phyloP scores from a whole-genome alignment of 2,329 filamentous ascomycete genomes.

The Xylaria sp. region DNA sequence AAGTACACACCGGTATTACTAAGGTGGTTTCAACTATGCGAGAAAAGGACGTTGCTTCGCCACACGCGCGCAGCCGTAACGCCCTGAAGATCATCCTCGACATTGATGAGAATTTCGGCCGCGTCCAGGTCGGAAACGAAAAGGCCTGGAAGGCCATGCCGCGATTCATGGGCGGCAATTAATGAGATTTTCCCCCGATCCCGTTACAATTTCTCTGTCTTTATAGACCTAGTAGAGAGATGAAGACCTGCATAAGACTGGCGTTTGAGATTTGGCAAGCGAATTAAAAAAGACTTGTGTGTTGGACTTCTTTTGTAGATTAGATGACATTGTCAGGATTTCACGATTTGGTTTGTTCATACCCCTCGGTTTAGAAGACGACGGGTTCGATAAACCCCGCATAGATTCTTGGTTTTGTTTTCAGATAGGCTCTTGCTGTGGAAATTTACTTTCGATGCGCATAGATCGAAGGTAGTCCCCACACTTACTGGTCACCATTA shows the following conservation, averaged over 20 bases:
- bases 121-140: conserved; percentile 68
- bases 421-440: conserved; percentile 12
- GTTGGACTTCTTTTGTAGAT: conserved; percentile 37
- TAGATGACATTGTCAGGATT: conserved; percentile 34
- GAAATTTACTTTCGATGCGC: background rate
- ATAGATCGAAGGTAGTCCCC: background rate
- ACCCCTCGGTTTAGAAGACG: conserved; percentile 31
- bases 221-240: conserved; percentile 38
- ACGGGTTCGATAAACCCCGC: conserved; percentile 26
- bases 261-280: conserved; percentile 45
- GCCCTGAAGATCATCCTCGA: conserved; percentile 96
- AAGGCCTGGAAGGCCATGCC: conserved; percentile 65
- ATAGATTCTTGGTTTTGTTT: conserved; percentile 14
- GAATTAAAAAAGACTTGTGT: conserved; percentile 38
- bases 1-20: conserved; percentile 67
- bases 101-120: conserved; percentile 91
- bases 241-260: conserved; percentile 44
- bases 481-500: background rate
- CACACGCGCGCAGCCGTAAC: conserved; percentile 76
- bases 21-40: conserved; percentile 71
- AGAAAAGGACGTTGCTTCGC: conserved; percentile 66
- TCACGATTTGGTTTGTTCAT: conserved; percentile 36
- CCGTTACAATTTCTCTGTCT: conserved; percentile 35
- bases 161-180: conserved; percentile 57
- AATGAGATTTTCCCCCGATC: conserved; percentile 19